Evolutionary conservation across 177 flowering plant genomes (phyloP), one percentile per base, ranked within the genome.

Genomic region (Vitis hybrid): DNA sequence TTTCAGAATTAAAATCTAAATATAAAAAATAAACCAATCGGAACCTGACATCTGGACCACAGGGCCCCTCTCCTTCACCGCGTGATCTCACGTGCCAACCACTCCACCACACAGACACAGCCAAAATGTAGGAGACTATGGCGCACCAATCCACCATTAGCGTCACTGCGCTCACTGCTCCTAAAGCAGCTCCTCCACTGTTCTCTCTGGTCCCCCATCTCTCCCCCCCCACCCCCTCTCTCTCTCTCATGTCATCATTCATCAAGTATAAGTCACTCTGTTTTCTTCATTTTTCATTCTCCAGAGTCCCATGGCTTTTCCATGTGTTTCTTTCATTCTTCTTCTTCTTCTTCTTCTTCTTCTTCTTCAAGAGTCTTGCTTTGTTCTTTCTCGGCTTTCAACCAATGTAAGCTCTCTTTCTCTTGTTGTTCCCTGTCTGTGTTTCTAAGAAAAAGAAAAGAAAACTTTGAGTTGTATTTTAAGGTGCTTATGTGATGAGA

Each of bases 381-480:
- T 8, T 19, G n/a, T 64, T 50, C 9, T 51, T 2, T 45, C 5
- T 60, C 7, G 13, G 19, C 74, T 61, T 56, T 64, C 69, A 14
- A 70, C 55, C 73, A 78, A 78, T 70, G 82, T 81, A 70, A 70
- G 83, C 20, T 64, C 26, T 51, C 15, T 16, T 63, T 1, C 51
- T 50, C 4, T 53, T 13, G 2, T 60, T 22, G 15, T 39, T 5
- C 45, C 45, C 8, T 39, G 45, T 39, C 8, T 39, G 45, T 39
- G 8, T 39, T 39, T 5, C 45, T 39, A 39, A 39, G 45, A 39
- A 39, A 39, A 39, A 7, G 45, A 39, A 39, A 39, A 39, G 7
- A 39, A 39, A 39, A 39, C 45, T 39, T 39, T 3, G 45, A 39
- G 6, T 39, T 39, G 8, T 39, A 39, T 39, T 7, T 39, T 7